Conservation (phyloP, 2,329 filamentous ascomycete genomes). For the Monosporascus ibericus region DNA sequence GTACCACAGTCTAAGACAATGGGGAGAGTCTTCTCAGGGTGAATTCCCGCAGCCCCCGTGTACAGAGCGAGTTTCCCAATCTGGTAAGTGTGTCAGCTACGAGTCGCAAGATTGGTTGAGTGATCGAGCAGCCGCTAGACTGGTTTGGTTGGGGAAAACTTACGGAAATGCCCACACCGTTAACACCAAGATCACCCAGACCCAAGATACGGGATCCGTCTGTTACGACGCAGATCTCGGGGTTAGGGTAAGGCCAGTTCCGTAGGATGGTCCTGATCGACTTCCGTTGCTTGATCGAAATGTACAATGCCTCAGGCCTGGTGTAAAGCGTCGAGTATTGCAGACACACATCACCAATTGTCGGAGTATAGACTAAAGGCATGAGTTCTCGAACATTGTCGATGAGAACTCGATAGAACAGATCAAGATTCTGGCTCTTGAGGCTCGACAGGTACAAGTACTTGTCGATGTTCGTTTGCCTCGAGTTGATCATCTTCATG, state of each 20-base stretch:
- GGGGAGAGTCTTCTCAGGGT: conserved; percentile 75
- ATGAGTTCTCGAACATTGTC: conserved; percentile 73
- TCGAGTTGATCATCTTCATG: conserved; percentile 67
- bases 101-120: conserved; percentile 1
- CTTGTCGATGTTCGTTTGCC: conserved; percentile 69
- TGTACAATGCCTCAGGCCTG: conserved; percentile 89
- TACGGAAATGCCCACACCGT: conserved; percentile 94
- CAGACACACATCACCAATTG: conserved; percentile 92
- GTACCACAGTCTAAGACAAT: conserved; percentile 64
- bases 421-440: conserved; percentile 69
- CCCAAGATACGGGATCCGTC: conserved; percentile 91
- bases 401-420: conserved; percentile 78
- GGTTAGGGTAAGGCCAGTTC: conserved; percentile 86
- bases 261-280: conserved; percentile 81
- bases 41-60: conserved; percentile 90
- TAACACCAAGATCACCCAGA: conserved; percentile 90
- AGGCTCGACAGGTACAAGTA: conserved; percentile 75
- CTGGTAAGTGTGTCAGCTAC: conserved; percentile 32
- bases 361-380: conserved; percentile 81
- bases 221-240: conserved; percentile 94
- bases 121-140: background rate
- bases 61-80: conserved; percentile 94
- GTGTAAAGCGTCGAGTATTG: conserved; percentile 96
- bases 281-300: conserved; percentile 90
- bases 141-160: conserved; percentile 26